These are phyloP conservation scores for Rheum nobile DNA, from an alignment of 148 eudicot genomes.

Conservation along the genomic window DNA sequence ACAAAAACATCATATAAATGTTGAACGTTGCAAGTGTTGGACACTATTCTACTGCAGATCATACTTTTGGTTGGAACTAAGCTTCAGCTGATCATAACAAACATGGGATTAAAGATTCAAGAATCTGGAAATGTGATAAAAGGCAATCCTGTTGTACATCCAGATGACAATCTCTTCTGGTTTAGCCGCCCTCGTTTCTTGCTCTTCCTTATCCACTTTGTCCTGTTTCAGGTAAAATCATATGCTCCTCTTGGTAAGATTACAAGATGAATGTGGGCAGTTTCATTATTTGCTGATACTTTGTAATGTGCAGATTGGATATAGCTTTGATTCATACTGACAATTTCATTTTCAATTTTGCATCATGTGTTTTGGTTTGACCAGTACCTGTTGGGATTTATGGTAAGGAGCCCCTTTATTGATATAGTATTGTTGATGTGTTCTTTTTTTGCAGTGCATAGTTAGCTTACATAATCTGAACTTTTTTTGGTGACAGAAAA, in stretches of 20 bases:
- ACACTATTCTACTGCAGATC: slow-evolving; percentile 19
- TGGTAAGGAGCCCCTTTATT: background rate
- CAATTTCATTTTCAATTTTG: no score
- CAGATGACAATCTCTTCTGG: slow-evolving; percentile 44
- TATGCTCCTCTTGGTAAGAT: background rate
- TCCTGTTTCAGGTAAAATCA: slow-evolving; percentile 23
- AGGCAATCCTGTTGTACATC: slow-evolving; percentile 34
- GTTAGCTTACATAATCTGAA: background rate
- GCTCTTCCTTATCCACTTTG: slow-evolving; percentile 37
- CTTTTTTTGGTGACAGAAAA: background rate
- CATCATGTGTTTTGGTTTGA: no score
- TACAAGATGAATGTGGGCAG: background rate
- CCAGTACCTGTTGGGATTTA: no score
- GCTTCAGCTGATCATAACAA: slow-evolving; percentile 40
- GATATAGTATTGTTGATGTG: background rate
- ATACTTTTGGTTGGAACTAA: slow-evolving; percentile 40
- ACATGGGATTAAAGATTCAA: slow-evolving; percentile 33
- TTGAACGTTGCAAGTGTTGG: background rate
- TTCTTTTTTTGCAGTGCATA: background rate
- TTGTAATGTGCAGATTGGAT: background rate
- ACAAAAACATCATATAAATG: background rate
- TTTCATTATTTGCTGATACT: background rate
- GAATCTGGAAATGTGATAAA: slow-evolving; percentile 28
- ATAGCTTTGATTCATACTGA: no score
- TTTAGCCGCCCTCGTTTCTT: slow-evolving; percentile 36